Conservation (phyloP, 2,329 filamentous ascomycete species). For the Coniochaeta ligniaria region DNA sequence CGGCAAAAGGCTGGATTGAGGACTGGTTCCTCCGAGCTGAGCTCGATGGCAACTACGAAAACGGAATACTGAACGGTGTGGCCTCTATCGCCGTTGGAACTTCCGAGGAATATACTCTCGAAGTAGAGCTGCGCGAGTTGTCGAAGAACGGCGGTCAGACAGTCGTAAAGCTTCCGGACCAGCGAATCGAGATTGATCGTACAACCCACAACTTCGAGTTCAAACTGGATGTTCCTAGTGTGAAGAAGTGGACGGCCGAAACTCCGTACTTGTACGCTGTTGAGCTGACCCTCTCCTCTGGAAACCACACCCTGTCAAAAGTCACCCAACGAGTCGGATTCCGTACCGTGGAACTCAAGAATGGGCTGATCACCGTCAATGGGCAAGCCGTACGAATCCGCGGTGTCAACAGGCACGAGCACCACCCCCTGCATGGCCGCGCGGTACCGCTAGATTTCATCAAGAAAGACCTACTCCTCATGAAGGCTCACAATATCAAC, state of each 20-base stretch:
- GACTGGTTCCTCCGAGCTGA: slow-evolving; percentile 50
- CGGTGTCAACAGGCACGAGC: slow-evolving; percentile 64
- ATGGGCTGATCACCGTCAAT: slow-evolving; percentile 56
- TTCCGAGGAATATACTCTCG: slow-evolving; percentile 24
- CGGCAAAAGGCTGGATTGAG: slow-evolving; percentile 40
- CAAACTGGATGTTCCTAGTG: slow-evolving; percentile 33
- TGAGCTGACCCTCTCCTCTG: slow-evolving; percentile 29
- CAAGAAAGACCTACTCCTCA: slow-evolving; percentile 53
- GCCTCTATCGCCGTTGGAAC: slow-evolving; percentile 37
- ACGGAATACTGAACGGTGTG: slow-evolving; percentile 35
- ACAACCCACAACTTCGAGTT: slow-evolving; percentile 21
- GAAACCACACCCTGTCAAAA: background rate
- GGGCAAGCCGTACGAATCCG: slow-evolving; percentile 53
- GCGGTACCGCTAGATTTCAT: slow-evolving; percentile 57
- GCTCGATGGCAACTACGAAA: slow-evolving; percentile 42
- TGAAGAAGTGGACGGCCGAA: slow-evolving; percentile 63
- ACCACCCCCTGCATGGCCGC: slow-evolving; percentile 57
- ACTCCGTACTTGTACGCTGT: slow-evolving; percentile 54
- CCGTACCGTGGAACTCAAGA: slow-evolving; percentile 53
- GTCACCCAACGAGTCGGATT: slow-evolving; percentile 52
- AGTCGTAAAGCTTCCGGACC: slow-evolving; percentile 12
- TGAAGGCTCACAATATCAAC: slow-evolving; percentile 68
- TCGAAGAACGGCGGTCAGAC: slow-evolving; percentile 23
- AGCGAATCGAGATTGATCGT: slow-evolving; percentile 13
- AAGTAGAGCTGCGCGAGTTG: slow-evolving; percentile 35